Base-by-base conservation (phyloP, 441 rosid species). In the Mallotus repandus region DNA sequence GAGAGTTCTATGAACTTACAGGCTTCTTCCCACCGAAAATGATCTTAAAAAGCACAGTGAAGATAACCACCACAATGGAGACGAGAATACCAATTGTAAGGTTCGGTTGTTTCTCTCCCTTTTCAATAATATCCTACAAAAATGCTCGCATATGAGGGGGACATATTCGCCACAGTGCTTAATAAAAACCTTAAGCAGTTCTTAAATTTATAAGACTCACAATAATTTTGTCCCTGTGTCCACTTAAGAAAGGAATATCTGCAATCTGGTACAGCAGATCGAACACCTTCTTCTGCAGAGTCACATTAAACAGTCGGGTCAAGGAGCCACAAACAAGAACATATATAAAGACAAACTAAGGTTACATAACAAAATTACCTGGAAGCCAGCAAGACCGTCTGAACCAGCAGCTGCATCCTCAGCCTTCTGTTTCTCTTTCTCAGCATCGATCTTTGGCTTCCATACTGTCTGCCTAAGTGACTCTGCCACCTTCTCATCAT, bases 31-130 rank as follows among this genome's bases (percentile, higher is more conserved):
- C 99, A 45, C 98, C 97, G 38, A 90, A 87, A 57, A 91, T 58
- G 43, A 90, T 65, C 80, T 80, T 91, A 72, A 86, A 12, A 61
- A 92, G 73, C 52, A 88, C 69, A 0, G 94, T 77, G 58, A 91
- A 69, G 80, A 87, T 80, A 11, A 92, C 86, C 21, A 87, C 85
- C 48, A 82, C 81, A 46, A 88, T 21, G 52, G 98, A 84, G 68
- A 87, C 80, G 6, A 92, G 78, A 56, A 88, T 73, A 48, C 98
- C 98, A 68, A 96, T 78, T 1, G 97, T 93, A 64, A 89, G 71
- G 77, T 88, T 92, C 9, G 98, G 96, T 73, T 96, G 97, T 73
- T 83, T 85, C 90, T 96, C 99, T 64, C 89, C 98, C 92, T 90
- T 88, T 79, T 87, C 96, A 25, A 93, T 76, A 43, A 96, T 74